phyloP scores from a whole-genome alignment of 345 rosid genomes.

The Kernera saxatilis region DNA sequence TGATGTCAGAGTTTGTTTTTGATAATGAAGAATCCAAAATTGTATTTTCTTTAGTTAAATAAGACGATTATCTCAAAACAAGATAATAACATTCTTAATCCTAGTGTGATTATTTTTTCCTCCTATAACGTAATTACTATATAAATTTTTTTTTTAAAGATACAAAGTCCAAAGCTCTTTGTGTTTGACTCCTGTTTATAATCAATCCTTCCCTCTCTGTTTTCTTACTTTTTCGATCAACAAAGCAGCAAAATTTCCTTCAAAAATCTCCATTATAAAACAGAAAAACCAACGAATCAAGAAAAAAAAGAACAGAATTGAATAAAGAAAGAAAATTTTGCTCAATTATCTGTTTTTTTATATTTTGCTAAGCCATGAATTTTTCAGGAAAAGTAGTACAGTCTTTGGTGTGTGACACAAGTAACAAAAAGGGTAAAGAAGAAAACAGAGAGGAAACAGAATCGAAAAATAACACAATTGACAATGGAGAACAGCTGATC shows the following conservation, averaged over 20 bases:
- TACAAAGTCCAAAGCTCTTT: background rate
- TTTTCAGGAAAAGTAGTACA: background rate
- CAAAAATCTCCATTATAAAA: background rate
- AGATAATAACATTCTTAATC: too few relatives aligned
- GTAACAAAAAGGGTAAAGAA: background rate
- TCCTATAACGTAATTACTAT: too few relatives aligned
- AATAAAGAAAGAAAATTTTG: background rate
- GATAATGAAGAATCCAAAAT: background rate
- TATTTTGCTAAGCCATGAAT: background rate
- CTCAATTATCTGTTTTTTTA: background rate
- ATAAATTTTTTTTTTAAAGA: too few relatives aligned
- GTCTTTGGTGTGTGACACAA: background rate
- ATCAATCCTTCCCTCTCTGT: background rate
- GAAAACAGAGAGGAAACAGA: background rate
- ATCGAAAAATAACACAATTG: background rate
- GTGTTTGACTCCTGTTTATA: background rate
- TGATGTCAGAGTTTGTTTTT: background rate
- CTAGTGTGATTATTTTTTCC: too few relatives aligned
- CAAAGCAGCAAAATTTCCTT: background rate
- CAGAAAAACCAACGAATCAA: background rate
- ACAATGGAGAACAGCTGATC: background rate
- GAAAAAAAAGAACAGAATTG: background rate
- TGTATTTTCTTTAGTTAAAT: background rate
- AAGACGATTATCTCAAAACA: slow-evolving; percentile 1
- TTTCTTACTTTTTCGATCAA: background rate